A percentile compares a stretch with the other conserved stretches of the same genome.
Conservation (phyloP, 768 basidiomycete species). For the Leucosporidium yakuticum region DNA sequence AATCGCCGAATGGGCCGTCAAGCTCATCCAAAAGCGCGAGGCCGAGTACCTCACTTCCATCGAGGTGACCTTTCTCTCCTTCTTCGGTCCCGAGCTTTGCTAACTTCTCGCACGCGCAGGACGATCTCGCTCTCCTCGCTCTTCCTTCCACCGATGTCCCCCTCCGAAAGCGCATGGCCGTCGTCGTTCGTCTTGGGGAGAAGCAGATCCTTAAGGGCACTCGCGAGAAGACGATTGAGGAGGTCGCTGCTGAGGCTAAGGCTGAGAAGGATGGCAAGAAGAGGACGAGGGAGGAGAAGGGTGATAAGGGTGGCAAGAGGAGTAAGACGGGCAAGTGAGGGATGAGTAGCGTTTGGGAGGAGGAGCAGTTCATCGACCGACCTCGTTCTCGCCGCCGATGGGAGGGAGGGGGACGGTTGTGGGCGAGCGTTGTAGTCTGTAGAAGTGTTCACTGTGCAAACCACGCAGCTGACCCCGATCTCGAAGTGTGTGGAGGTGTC, state of each 20-base stretch:
- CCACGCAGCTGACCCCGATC: no score
- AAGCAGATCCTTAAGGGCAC: slow-evolving; percentile 57
- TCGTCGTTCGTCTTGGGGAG: slow-evolving; percentile 72
- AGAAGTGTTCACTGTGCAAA: no score
- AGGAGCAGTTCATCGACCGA: no score
- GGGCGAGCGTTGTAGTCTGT: no score
- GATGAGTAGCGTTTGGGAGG: no score
- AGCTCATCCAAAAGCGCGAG: slow-evolving; percentile 53
- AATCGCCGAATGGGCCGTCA: slow-evolving; percentile 50
- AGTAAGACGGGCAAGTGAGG: not conserved
- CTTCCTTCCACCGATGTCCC: slow-evolving; percentile 29
- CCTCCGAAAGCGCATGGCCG: slow-evolving; percentile 55
- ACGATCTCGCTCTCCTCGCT: slow-evolving; percentile 51
- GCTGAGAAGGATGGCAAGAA: not conserved
- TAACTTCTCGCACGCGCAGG: slow-evolving; percentile 33
- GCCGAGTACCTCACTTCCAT: slow-evolving; percentile 56
- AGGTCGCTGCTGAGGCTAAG: not conserved
- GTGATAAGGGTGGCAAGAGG: not conserved
- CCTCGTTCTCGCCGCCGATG: no score
- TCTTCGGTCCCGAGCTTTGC: not conserved
- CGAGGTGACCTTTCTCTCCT: slow-evolving; percentile 49
- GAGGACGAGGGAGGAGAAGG: slow-evolving; percentile 8
- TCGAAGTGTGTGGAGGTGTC: no score
- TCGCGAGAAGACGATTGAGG: slow-evolving; percentile 29
- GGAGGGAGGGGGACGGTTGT: no score